phyloP scores from a whole-genome alignment of 805 yeast genomes.

The Yueomyces sinensis region DNA sequence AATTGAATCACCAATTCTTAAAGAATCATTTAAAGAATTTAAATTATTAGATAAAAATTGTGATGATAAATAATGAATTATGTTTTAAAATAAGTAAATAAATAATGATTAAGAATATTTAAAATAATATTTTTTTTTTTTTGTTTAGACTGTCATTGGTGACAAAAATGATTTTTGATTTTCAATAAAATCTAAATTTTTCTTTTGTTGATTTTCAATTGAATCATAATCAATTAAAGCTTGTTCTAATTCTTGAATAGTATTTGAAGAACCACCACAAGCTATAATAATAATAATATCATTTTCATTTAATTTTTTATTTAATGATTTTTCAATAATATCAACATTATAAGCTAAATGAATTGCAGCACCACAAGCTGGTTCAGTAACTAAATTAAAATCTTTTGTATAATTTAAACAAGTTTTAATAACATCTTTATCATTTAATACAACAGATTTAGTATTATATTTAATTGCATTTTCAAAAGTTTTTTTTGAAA shows the following conservation, averaged over 20 bases:
- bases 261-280: constrained; percentile 41
- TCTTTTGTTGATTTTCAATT: not conserved
- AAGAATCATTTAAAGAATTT: constrained; percentile 2
- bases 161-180: no score
- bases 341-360: constrained; percentile 33
- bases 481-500: constrained; percentile 37
- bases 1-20: constrained; percentile 3
- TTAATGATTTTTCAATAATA: constrained; percentile 7
- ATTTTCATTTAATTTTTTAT: constrained; percentile 17
- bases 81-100: no score
- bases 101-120: no score
- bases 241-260: constrained; percentile 17
- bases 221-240: constrained; percentile 1
- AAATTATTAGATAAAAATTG: constrained; percentile 2
- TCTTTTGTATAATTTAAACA: constrained; percentile 38
- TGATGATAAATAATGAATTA: no score
- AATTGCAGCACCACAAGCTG: constrained; percentile 63
- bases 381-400: constrained; percentile 44
- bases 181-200: no score
- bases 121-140: not conserved
- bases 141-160: no score
- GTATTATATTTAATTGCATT: constrained; percentile 29
- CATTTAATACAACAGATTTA: constrained; percentile 33
- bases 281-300: constrained; percentile 41
- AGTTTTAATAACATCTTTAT: constrained; percentile 41